Percentiles rank a stretch among this genome's conserved stretches.
These are phyloP conservation scores for Takakia lepidozioides DNA, from an alignment of 225 moss, liverwort and hornwort species.

Conservation along the genomic window DNA sequence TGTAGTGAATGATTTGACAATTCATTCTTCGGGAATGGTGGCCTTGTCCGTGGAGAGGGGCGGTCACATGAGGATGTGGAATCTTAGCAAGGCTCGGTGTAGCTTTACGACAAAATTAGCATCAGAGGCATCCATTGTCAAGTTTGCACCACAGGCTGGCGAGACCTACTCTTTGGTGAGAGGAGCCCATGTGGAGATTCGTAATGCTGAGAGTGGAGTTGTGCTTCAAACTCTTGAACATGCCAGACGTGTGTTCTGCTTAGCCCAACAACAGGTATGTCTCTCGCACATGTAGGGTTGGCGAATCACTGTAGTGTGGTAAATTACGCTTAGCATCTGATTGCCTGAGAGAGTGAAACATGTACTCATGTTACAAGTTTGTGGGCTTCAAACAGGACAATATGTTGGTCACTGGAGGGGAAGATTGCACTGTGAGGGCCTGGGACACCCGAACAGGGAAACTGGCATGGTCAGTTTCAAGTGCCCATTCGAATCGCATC, in stretches of 20 bases:
- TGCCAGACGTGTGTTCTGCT: constrained; percentile 66
- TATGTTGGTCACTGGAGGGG: constrained; percentile 73
- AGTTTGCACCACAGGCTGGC: constrained; percentile 74
- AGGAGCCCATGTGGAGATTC: constrained; percentile 58
- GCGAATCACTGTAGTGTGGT: no score
- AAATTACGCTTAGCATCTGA: no score
- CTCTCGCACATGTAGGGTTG: no score
- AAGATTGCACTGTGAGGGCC: constrained; percentile 57
- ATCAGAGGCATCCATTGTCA: constrained; percentile 58
- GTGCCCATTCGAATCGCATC: constrained; percentile 83
- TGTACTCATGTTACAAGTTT: no score
- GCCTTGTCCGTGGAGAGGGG: constrained; percentile 79
- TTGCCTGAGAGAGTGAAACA: no score
- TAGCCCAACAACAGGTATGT: constrained; percentile 67
- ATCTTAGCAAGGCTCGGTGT: constrained; percentile 83
- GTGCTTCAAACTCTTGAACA: constrained; percentile 46
- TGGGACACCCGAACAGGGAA: constrained; percentile 85
- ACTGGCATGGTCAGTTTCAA: constrained; percentile 49
- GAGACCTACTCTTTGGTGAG: constrained; percentile 64
- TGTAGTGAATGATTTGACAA: constrained; percentile 66
- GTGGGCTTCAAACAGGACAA: no score
- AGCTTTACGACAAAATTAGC: constrained; percentile 71
- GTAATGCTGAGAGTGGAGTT: constrained; percentile 64
- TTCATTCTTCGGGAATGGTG: constrained; percentile 23
- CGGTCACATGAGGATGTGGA: constrained; percentile 96